Conservation (phyloP, 2,329 filamentous ascomycete genomes). For the Ceratocystis smalleyi region DNA sequence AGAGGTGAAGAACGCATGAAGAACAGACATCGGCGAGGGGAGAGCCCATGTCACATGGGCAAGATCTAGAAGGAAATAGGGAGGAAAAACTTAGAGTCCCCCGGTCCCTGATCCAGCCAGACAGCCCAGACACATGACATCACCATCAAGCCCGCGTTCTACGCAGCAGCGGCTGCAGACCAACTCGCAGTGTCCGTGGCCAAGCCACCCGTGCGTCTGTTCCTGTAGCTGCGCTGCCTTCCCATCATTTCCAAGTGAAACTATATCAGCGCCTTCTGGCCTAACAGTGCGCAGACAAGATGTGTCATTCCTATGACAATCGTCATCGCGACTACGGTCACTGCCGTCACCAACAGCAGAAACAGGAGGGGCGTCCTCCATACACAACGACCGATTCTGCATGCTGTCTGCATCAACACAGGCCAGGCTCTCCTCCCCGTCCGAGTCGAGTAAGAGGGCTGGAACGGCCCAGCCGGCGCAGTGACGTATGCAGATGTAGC, state of each 20-base stretch:
- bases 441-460: background rate
- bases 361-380: background rate
- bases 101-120: conserved; percentile 24
- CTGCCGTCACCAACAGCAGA: background rate
- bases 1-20: background rate
- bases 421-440: background rate
- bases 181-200: conserved; percentile 33
- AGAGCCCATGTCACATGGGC: background rate
- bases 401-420: background rate
- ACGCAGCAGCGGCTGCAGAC: conserved; percentile 56
- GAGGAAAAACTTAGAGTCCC: background rate
- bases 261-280: background rate
- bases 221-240: conserved; percentile 16
- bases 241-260: background rate
- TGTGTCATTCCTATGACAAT: too few relatives aligned
- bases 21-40: background rate
- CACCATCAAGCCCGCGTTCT: conserved; percentile 47
- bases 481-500: conserved; percentile 52
- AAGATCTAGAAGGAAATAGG: background rate
- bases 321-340: background rate
- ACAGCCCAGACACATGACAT: conserved; percentile 52
- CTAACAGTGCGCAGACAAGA: background rate
- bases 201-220: conserved; percentile 25
- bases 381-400: background rate
- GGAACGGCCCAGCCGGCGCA: conserved; percentile 36